These are phyloP conservation scores for Gossypium gossypioides DNA, from an alignment of 441 rosid genomes.

Conservation along the genomic window DNA sequence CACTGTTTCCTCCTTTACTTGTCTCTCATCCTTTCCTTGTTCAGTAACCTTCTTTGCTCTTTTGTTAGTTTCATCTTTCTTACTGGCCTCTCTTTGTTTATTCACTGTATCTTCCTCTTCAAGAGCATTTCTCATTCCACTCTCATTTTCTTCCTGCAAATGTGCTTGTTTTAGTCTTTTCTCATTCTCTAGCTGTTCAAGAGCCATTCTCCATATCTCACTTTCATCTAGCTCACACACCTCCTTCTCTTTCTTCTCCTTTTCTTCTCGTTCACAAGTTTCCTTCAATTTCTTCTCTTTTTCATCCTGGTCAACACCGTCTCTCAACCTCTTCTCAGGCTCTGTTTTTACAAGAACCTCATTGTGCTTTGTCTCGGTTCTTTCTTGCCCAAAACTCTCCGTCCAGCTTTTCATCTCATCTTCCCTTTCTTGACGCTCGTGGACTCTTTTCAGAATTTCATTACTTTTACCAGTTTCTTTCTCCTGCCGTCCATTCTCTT, in stretches of 20 bases:
- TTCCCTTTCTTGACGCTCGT: constrained; percentile 18
- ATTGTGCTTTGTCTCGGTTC: constrained; percentile 25
- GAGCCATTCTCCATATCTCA: constrained; percentile 34
- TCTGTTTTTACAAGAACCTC: constrained; percentile 28
- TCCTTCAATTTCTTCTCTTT: constrained; percentile 29
- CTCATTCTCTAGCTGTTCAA: constrained; percentile 33
- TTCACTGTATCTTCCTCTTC: constrained; percentile 33
- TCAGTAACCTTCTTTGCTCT: constrained; percentile 21
- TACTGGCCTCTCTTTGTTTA: constrained; percentile 24
- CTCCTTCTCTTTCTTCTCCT: constrained; percentile 28
- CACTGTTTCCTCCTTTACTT: constrained; percentile 29
- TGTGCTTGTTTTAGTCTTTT: constrained; percentile 26
- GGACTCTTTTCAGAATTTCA: constrained; percentile 23
- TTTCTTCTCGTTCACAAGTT: constrained; percentile 26
- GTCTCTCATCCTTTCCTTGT: constrained; percentile 30
- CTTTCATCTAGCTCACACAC: constrained; percentile 28
- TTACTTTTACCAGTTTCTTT: constrained; percentile 26
- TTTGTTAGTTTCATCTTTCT: constrained; percentile 29
- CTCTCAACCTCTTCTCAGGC: constrained; percentile 24
- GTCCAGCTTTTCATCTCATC: constrained; percentile 26
- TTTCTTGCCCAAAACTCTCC: constrained; percentile 29
- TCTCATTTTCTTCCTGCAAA: constrained; percentile 28
- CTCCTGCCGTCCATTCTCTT: constrained; percentile 23
- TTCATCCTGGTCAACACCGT: constrained; percentile 28
- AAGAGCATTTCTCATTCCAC: constrained; percentile 19